phyloP scores from a whole-genome alignment of 768 basidiomycete genomes.

The Rhizopogon roseolus region DNA sequence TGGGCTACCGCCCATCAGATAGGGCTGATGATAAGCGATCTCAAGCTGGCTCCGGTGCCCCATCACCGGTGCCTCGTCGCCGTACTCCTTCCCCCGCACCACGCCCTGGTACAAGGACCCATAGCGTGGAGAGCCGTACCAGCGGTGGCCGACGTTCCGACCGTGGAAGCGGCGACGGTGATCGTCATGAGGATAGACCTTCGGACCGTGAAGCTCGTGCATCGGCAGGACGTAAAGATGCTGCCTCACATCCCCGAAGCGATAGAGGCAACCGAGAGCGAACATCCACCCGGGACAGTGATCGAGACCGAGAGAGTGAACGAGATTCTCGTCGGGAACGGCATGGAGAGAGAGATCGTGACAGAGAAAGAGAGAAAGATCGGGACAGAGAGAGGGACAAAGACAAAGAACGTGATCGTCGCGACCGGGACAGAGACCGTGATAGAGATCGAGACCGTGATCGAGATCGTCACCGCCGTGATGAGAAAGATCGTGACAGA shows the following conservation, averaged over 20 bases:
- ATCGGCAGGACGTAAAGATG: constrained; percentile 37
- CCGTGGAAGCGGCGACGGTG: constrained; percentile 39
- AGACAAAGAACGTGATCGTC: constrained; percentile 34
- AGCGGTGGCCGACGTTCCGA: constrained; percentile 65
- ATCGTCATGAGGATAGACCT: constrained; percentile 47
- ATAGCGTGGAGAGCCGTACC: constrained; percentile 66
- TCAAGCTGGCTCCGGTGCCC: constrained; percentile 46
- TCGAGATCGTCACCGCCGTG: constrained; percentile 46
- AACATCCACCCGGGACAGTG: constrained; percentile 25
- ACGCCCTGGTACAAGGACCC: constrained; percentile 63
- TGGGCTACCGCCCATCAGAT: constrained; percentile 34
- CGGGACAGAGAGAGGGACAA: constrained; percentile 34
- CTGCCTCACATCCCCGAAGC: constrained; percentile 46
- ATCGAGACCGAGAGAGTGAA: constrained; percentile 39
- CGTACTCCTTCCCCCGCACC: constrained; percentile 65
- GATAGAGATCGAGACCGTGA: constrained; percentile 43
- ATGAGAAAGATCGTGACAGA: constrained; percentile 62
- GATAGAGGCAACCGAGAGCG: constrained; percentile 46
- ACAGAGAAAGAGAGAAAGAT: constrained; percentile 42
- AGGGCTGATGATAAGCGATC: constrained; percentile 42
- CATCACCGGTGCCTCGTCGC: constrained; percentile 49
- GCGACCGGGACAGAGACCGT: constrained; percentile 41
- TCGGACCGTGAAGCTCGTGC: constrained; percentile 44
- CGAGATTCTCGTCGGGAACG: constrained; percentile 42
- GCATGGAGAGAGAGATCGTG: constrained; percentile 44